Evolutionary conservation across 2,329 filamentous ascomycete genomes (phyloP).

Genomic region (Cladosporium phlei): DNA sequence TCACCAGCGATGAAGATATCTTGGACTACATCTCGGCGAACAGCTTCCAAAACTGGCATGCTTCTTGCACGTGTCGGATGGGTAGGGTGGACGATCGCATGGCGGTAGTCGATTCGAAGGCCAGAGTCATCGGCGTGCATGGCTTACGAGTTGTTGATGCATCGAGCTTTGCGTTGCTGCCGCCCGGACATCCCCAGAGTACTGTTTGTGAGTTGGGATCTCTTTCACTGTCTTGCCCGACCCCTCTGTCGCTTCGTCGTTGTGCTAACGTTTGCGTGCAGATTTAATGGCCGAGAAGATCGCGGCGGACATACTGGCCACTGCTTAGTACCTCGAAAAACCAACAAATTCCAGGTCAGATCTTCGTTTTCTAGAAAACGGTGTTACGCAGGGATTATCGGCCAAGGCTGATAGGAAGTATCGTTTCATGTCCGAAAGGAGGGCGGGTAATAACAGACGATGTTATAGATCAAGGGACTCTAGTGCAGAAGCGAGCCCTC

Average conservation of each 20-base stretch:
- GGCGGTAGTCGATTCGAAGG: slow-evolving; percentile 53
- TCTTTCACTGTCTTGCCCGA: neutral
- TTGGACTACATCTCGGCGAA: slow-evolving; percentile 41
- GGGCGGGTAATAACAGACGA: too few species aligned
- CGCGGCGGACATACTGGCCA: slow-evolving; percentile 25
- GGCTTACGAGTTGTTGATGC: slow-evolving; percentile 57
- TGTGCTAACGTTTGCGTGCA: slow-evolving; percentile 4
- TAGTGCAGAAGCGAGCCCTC: too few species aligned
- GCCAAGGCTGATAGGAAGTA: too few species aligned
- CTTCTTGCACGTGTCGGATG: slow-evolving; percentile 33
- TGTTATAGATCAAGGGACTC: too few species aligned
- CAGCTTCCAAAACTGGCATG: neutral
- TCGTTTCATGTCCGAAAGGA: too few species aligned
- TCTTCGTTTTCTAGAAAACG: too few species aligned
- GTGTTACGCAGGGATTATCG: too few species aligned
- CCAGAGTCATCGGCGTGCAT: slow-evolving; percentile 52
- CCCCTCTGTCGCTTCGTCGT: neutral
- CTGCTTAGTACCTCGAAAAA: too few species aligned
- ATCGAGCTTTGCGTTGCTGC: neutral
- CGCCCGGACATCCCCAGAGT: slow-evolving; percentile 5
- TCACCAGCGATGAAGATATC: slow-evolving; percentile 41
- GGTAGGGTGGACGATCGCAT: slow-evolving; percentile 49
- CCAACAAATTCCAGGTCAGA: too few species aligned
- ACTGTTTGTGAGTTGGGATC: slow-evolving; percentile 19
- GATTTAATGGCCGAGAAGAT: slow-evolving; percentile 30